Evolutionary conservation across 495 filamentous ascomycete genomes (phyloP).

Genomic region (Xylaria scruposa): DNA sequence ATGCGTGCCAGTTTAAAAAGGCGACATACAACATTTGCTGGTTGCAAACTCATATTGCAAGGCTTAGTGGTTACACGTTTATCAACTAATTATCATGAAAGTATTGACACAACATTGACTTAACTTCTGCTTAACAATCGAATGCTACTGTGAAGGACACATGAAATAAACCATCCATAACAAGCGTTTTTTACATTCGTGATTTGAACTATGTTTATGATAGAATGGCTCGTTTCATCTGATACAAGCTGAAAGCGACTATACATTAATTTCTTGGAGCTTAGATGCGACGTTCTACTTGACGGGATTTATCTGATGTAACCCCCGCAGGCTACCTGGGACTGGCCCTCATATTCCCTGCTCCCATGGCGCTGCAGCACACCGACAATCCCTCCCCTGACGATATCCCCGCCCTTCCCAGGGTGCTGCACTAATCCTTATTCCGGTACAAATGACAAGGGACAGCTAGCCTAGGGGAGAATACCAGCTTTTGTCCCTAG

Average conservation of each 20-base stretch:
- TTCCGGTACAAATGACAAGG: slow-evolving; percentile 16
- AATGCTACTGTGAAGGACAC: background rate
- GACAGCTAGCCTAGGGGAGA: slow-evolving; percentile 6
- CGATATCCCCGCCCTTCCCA: slow-evolving; percentile 10
- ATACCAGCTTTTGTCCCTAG: slow-evolving; percentile 12
- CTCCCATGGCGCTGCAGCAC: slow-evolving; percentile 18
- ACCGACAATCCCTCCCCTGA: slow-evolving; percentile 23
- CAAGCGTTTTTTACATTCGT: background rate
- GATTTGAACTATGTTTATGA: background rate
- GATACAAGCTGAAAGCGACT: background rate
- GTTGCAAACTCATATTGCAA: background rate
- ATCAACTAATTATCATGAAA: background rate
- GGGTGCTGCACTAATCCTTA: slow-evolving; percentile 8
- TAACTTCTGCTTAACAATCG: background rate
- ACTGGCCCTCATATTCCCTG: slow-evolving; percentile 11
- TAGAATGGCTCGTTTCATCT: background rate
- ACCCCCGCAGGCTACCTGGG: slow-evolving; percentile 18
- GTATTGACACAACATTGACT: background rate
- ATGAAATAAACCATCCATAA: background rate
- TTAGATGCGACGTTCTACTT: background rate
- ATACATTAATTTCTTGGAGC: background rate
- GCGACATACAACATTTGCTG: background rate
- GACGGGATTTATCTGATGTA: background rate
- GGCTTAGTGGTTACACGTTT: background rate
- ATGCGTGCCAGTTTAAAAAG: background rate